Base-by-base conservation (phyloP, 108 stramenopile species). In the Cyclostephanos invisitatus region DNA sequence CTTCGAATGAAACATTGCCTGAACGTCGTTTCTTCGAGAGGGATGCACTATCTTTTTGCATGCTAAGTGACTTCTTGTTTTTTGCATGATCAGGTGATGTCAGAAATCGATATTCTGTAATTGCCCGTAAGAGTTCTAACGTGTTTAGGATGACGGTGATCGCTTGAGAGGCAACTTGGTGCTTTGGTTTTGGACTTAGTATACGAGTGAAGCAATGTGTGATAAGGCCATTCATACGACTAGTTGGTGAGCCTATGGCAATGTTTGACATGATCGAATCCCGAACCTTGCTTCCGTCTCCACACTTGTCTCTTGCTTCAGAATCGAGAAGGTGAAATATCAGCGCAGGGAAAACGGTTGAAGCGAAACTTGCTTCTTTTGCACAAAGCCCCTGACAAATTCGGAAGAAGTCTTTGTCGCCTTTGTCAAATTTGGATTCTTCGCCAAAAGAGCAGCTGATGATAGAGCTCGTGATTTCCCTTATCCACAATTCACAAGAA, bases 401-500 rank as follows among this genome's bases (percentile, higher is more conserved):
- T 32, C 74, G 74, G 47, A 87, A 86, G 50, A 92, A 92, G 38
- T 50, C 56, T 18, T 49, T 35, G 11, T 72, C 75, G 10, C 66
- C 72, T 17, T 59, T 84, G 2, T 25, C 56, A 35, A 54, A 51
- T 54, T 72, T 64, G 56, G 57, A 65, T 67, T 61, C 53, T 37
- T 68, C 64, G 17, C 55, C 40, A 66, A 80, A 77, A 68, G 86
- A 87, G 62, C 90, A 93, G 32, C 68, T 54, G 37, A 94, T 89
- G 20, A 94, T 79, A n/a, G 93, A 68, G 12, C 75, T 56, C 9
- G 81, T 79, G 18, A 91, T 51, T 15, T 66, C 56, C 55, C 84
- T 83, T 35, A 94, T 87, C 93, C 93, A 94, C 18, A 64, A 35
- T 24, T 84, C 84, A 62, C 73, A 86, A 14, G 68, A 54, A 29